Percentiles rank a stretch among this genome's conserved stretches.
These are phyloP conservation scores for Fraxinus nigra DNA, from an alignment of 305 asterid species.

Conservation along the genomic window DNA sequence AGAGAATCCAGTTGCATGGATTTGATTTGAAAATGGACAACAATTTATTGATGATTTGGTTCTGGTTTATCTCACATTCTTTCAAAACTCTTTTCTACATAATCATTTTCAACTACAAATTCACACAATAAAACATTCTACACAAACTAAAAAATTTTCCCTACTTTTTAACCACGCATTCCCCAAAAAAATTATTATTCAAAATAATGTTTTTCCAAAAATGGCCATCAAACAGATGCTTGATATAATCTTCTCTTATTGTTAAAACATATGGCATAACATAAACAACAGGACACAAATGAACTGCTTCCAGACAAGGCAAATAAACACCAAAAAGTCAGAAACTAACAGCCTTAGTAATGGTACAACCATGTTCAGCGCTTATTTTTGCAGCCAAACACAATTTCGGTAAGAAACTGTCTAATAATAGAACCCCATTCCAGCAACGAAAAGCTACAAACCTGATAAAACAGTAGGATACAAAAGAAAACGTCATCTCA, in stretches of 20 bases:
- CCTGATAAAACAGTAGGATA: slow-evolving; percentile 11
- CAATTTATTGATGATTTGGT: neutral
- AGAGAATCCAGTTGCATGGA: neutral
- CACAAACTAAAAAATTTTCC: too few species aligned
- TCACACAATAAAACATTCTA: too few species aligned
- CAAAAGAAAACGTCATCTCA: neutral
- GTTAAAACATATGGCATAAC: neutral
- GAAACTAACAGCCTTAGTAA: slow-evolving; percentile 10
- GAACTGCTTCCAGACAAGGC: slow-evolving; percentile 1
- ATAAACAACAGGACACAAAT: neutral
- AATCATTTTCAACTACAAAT: too few species aligned
- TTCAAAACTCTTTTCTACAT: too few species aligned
- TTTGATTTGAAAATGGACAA: neutral
- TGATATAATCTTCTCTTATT: neutral
- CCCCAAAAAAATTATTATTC: too few species aligned
- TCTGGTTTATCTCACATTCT: too few species aligned
- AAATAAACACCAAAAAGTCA: slow-evolving; percentile 4
- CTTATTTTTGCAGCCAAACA: slow-evolving; percentile 11
- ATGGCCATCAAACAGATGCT: too few species aligned
- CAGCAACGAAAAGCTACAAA: slow-evolving; percentile 6
- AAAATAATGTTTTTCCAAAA: too few species aligned
- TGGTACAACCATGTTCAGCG: slow-evolving; percentile 15
- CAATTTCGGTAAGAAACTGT: neutral
- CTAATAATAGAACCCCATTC: neutral
- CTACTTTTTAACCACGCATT: too few species aligned